Conservation (phyloP, 371 early-diverging fungal genomes). For the Homolaphlyctis polyrhiza region DNA sequence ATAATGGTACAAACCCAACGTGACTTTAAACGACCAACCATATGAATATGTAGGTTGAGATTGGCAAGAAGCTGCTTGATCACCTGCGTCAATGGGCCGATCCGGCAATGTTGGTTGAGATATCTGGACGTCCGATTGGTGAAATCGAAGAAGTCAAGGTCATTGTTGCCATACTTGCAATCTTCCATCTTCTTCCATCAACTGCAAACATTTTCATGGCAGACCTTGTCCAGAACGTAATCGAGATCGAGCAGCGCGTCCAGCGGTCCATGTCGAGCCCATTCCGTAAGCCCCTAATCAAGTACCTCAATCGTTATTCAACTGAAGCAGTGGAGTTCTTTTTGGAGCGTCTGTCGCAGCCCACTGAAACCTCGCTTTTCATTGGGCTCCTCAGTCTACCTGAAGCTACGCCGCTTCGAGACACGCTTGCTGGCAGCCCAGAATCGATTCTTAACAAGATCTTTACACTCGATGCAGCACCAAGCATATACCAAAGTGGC, state of each 20-base stretch:
- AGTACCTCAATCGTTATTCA: slow-evolving; percentile 83
- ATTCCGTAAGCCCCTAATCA: slow-evolving; percentile 84
- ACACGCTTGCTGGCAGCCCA: slow-evolving; percentile 59
- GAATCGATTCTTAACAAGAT: slow-evolving; percentile 54
- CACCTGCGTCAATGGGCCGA: slow-evolving; percentile 92
- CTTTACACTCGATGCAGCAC: slow-evolving; percentile 25
- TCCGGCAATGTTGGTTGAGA: slow-evolving; percentile 72
- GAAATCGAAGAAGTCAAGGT: slow-evolving; percentile 90
- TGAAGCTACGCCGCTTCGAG: slow-evolving; percentile 61
- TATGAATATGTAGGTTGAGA: too few relatives aligned
- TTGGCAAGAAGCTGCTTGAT: slow-evolving; percentile 95
- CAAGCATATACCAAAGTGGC: slow-evolving; percentile 4
- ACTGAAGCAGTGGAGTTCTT: slow-evolving; percentile 84
- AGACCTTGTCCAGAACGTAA: slow-evolving; percentile 76
- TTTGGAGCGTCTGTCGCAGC: slow-evolving; percentile 59
- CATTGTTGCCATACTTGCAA: slow-evolving; percentile 88
- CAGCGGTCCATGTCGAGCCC: slow-evolving; percentile 85
- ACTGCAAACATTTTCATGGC: slow-evolving; percentile 89
- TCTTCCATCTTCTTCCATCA: slow-evolving; percentile 88
- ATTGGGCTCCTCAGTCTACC: slow-evolving; percentile 59
- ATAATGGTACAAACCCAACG: too few relatives aligned
- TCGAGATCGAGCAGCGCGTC: slow-evolving; percentile 78
- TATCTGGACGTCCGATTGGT: slow-evolving; percentile 70
- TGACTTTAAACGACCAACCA: too few relatives aligned
- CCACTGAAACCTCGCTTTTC: slow-evolving; percentile 60